These are phyloP conservation scores for Phytophthora pisi DNA, from an alignment of 352 stramenopile species.

Conservation along the genomic window DNA sequence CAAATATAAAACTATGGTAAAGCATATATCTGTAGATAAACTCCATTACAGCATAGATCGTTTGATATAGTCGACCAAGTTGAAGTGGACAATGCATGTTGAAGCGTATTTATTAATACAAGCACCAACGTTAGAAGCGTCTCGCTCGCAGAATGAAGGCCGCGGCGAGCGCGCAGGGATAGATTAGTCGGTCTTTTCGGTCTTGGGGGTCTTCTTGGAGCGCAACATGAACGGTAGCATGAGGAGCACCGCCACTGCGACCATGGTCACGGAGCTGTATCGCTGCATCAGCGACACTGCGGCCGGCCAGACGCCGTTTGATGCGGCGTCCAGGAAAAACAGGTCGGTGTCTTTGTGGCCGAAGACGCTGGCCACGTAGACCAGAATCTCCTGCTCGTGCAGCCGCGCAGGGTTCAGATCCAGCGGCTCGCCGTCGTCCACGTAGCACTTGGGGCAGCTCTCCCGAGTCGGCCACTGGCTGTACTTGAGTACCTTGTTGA, in stretches of 20 bases:
- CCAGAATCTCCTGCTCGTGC: constrained; percentile 51
- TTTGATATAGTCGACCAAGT: constrained; percentile 2
- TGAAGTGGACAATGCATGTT: constrained; percentile 1
- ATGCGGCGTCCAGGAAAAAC: constrained; percentile 51
- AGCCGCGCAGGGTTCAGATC: constrained; percentile 55
- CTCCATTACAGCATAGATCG: not conserved
- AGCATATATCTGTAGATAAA: too few relatives aligned
- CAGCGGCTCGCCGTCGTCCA: constrained; percentile 45
- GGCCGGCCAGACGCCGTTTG: constrained; percentile 43
- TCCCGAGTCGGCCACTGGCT: constrained; percentile 57
- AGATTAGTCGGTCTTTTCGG: constrained; percentile 31
- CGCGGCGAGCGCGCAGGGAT: not conserved
- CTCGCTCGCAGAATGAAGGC: constrained; percentile 1
- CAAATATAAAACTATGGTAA: not conserved
- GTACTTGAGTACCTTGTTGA: constrained; percentile 83
- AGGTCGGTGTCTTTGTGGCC: constrained; percentile 52
- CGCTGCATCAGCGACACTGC: constrained; percentile 45
- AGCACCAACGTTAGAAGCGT: not conserved
- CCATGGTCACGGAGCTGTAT: constrained; percentile 42
- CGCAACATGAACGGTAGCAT: constrained; percentile 32
- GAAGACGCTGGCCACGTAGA: constrained; percentile 60
- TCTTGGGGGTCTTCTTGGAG: constrained; percentile 32
- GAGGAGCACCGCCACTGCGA: constrained; percentile 28
- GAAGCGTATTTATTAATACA: not conserved
- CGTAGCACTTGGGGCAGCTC: constrained; percentile 60